Evolutionary conservation across 495 filamentous ascomycete genomes (phyloP).

Genomic region (Beverwykella pulmonaria): DNA sequence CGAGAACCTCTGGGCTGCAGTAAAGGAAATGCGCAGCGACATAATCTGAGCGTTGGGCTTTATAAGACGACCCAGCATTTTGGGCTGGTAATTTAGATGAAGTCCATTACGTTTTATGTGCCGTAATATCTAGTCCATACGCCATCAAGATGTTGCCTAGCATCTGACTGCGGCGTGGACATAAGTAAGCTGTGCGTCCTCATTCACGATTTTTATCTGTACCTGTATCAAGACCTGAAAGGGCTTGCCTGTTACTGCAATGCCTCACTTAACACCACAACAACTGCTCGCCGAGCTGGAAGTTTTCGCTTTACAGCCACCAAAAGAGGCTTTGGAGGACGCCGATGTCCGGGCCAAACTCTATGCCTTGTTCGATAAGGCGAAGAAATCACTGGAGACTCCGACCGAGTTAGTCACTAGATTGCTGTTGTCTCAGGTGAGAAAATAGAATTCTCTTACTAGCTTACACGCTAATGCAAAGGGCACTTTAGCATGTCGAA

Average conservation of each 20-base stretch:
- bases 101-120: background rate
- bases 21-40: constrained; percentile 19
- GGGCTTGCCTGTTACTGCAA: constrained; percentile 3
- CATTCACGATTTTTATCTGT: constrained; percentile 2
- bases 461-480: constrained; percentile 7
- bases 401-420: constrained; percentile 4
- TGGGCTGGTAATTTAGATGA: constrained; percentile 3
- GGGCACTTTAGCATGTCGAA: constrained; percentile 6
- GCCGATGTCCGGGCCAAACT: constrained; percentile 7
- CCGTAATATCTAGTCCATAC: constrained; percentile 7
- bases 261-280: constrained; percentile 8
- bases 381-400: constrained; percentile 8
- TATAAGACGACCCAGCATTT: constrained; percentile 1
- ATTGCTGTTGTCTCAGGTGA: constrained; percentile 8
- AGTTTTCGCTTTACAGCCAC: constrained; percentile 6
- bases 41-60: constrained; percentile 5
- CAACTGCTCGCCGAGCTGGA: constrained; percentile 7
- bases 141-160: constrained; percentile 6
- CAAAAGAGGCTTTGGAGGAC: constrained; percentile 6
- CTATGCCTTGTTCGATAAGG: constrained; percentile 8
- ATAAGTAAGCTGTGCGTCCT: constrained; percentile 3
- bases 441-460: constrained; percentile 7
- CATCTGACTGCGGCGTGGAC: background rate
- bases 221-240: constrained; percentile 3
- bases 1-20: constrained; percentile 24